Percentiles rank a stretch among this genome's conserved stretches.
Evolutionary conservation across 768 basidiomycete species (phyloP).

Genomic region (Leccinum sublutescens): DNA sequence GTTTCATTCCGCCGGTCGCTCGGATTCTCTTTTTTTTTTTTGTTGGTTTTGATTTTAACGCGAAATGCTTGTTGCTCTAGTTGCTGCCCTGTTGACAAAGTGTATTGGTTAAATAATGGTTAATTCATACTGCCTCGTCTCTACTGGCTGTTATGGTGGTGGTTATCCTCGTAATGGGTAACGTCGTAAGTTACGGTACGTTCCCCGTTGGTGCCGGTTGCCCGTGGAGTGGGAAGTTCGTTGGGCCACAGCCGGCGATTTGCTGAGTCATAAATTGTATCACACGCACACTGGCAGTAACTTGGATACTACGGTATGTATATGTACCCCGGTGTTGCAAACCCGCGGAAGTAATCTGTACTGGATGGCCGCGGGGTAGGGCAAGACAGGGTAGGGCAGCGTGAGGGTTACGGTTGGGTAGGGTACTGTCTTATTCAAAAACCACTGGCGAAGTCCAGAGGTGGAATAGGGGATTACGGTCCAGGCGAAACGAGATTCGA

Average conservation of each 20-base stretch:
- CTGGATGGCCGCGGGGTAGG: neutral
- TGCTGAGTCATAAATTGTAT: neutral
- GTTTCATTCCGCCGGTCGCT: neutral
- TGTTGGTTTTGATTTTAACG: slow-evolving; percentile 4
- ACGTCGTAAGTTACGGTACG: neutral
- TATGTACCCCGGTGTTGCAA: neutral
- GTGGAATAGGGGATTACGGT: neutral
- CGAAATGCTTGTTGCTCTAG: slow-evolving; percentile 1
- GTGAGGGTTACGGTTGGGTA: neutral
- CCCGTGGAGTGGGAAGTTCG: neutral
- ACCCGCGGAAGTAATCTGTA: neutral
- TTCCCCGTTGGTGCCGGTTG: neutral
- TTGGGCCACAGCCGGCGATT: too few relatives aligned
- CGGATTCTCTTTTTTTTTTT: neutral
- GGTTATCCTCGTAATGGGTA: neutral
- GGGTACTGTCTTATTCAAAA: neutral
- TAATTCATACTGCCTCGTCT: neutral
- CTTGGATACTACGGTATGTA: too few relatives aligned
- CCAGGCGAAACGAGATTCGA: neutral
- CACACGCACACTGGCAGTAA: too few relatives aligned
- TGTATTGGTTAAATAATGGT: neutral
- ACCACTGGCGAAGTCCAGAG: neutral
- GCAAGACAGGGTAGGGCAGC: neutral
- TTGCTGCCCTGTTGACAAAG: neutral
- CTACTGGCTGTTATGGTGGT: neutral